A percentile compares a stretch with the other conserved stretches of the same genome.
Evolutionary conservation across 345 rosid species (phyloP).

Genomic region (Litchi chinensis): DNA sequence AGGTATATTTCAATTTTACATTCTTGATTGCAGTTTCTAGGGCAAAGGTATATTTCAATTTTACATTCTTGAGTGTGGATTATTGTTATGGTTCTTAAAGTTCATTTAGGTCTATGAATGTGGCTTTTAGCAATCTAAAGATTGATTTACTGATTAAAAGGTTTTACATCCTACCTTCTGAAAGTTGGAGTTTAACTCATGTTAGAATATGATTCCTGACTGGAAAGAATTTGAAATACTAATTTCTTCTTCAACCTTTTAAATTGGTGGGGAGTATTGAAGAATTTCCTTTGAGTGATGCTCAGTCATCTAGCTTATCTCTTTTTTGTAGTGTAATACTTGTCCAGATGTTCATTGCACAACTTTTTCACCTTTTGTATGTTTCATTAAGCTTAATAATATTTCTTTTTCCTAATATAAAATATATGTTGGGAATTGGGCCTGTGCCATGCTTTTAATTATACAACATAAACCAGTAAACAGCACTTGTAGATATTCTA

Average conservation of each 20-base stretch:
- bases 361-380: not conserved
- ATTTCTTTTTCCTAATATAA: not conserved
- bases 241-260: not conserved
- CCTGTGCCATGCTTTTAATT: not conserved
- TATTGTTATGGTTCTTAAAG: not conserved
- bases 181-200: not conserved
- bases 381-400: not conserved
- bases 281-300: not conserved
- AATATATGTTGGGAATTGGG: not conserved
- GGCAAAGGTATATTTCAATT: not conserved
- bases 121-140: not conserved
- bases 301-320: not conserved
- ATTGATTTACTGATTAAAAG: not conserved
- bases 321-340: not conserved
- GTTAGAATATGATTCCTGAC: not conserved
- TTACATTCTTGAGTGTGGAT: not conserved
- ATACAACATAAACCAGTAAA: not conserved
- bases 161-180: not conserved
- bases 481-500: not conserved
- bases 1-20: not conserved
- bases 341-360: not conserved
- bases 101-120: not conserved
- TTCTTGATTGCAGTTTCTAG: too few relatives aligned
- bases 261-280: not conserved
- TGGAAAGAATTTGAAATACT: not conserved